Evolutionary conservation across 768 basidiomycete genomes (phyloP), one percentile per base, ranked within the genome.

Genomic region (Fomitopsis serialis): DNA sequence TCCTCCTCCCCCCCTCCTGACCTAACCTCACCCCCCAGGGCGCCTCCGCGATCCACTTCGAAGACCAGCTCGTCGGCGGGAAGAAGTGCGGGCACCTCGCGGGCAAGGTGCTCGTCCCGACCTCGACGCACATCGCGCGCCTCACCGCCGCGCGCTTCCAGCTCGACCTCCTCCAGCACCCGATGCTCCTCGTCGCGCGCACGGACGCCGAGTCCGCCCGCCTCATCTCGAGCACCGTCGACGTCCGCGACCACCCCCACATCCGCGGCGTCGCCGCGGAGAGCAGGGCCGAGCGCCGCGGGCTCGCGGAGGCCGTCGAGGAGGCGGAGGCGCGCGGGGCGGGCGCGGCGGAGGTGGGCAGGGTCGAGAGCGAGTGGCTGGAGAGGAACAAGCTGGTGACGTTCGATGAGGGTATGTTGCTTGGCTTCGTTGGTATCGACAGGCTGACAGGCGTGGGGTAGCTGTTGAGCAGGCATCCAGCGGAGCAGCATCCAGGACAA

Each of bases 1-100:
- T 35, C 23, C 4, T 44, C 50, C 40, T 19, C 32, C 12, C 24
- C 43, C 13, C 32, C 21, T 12, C 43, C 13, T 34, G 10, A 32
- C 29, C 48, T 53, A 23, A 45, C 47, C 9, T 23, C 21, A 2
- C 13, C 29, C 2, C 25, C 1, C 45, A 89, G 80, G 94, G 95
- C 23, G 89, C 91, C 13, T 80, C 94, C 9, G 95, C 80, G 15
- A 88, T 98, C 46, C 95, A 98, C 68, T 69, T 97, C 21, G 95
- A 98, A 66, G 95, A 98, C 69, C 92, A 96, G 66, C 76, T 96
- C 7, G 91, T 95, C 58, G 95, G 95, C 27, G 91, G 91, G 24
- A 97, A 97, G 74, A 95, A 97, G 81, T 92, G 92, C 66, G 91
- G 92, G 24, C 92, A 94, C 73, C 76, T 94, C 63, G 87, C 86